Base-by-base conservation (phyloP, 768 basidiomycete species). In the Lactarius psammicola region DNA sequence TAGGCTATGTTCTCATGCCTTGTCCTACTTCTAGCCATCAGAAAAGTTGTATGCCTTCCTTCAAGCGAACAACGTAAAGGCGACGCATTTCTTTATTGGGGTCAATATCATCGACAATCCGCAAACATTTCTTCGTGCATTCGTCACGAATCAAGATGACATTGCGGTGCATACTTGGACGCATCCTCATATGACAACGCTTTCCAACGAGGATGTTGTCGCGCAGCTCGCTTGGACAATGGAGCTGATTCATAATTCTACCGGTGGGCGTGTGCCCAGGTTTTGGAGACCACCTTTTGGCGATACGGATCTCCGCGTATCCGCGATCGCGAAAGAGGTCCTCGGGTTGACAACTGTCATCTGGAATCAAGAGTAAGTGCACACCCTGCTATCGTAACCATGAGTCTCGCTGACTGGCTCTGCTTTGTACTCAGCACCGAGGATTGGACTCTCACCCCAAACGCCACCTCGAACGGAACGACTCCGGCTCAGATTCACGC, bases 21-120 rank as follows among this genome's bases (percentile, higher is more conserved):
- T 13, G 4, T 10, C 17, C 51, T 17, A n/a, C 34, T 46, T 31
- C n/a, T 54, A 78, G 75, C 65, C 76, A 2, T 78, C 78, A 5
- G 67, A 72, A 15, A 56, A 60, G 13, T 82, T 96, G 23, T 84
- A 90, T 71, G 71, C 82, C 8, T 95, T 93, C 74, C 79, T 96
- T 57, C 68, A 80, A 65, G 61, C 78, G n/a, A 82, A 95, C 64
- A 84, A 87, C 66, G 75, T 85, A 63, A 81, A 75, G n/a, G 87
- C 86, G 3, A 95, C 94, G 5, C 93, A 95, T 74, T 96, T 95
- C 75, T 85, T 94, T 80, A 95, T 97, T 68, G 95, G 95, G 20
- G 73, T 82, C 38, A 90, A 94, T 73, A 89, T 95, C 64, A 70
- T 90, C 31, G 59, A 73, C 49, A 78, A 89, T 72, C 83, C 86